These are phyloP conservation scores for Aspergillus candidus DNA, from an alignment of 2,329 filamentous ascomycete genomes.

Conservation along the genomic window DNA sequence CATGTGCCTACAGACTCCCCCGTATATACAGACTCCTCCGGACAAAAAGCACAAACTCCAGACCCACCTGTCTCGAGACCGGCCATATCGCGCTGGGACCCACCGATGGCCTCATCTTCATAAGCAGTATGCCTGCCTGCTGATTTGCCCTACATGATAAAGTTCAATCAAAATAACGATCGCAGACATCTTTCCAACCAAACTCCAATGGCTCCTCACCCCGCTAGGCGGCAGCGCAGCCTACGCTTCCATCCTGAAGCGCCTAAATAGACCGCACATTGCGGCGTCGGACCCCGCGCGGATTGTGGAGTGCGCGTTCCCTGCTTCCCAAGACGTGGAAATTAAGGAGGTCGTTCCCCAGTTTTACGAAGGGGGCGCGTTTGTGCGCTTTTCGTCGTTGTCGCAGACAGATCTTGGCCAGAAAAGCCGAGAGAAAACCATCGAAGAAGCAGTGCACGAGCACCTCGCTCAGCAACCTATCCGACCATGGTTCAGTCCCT, in stretches of 20 bases:
- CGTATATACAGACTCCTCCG: no score
- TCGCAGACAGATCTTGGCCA: slow-evolving; percentile 47
- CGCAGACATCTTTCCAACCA: slow-evolving; percentile 76
- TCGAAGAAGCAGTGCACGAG: slow-evolving; percentile 57
- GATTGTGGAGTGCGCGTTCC: slow-evolving; percentile 58
- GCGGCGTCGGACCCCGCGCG: slow-evolving; percentile 51
- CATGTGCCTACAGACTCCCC: no score
- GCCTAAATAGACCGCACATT: slow-evolving; percentile 46
- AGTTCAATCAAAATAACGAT: not conserved
- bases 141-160: not conserved
- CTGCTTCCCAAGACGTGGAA: slow-evolving; percentile 56
- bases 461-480: slow-evolving; percentile 65
- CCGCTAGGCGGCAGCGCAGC: slow-evolving; percentile 43
- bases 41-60: no score
- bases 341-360: slow-evolving; percentile 78
- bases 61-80: slow-evolving; percentile 55
- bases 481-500: slow-evolving; percentile 85
- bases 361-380: slow-evolving; percentile 86
- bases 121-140: slow-evolving; percentile 63
- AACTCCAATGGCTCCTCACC: slow-evolving; percentile 58
- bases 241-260: slow-evolving; percentile 46
- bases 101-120: slow-evolving; percentile 80
- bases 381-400: slow-evolving; percentile 60
- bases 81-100: slow-evolving; percentile 74
- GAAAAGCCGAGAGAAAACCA: slow-evolving; percentile 40